Percentiles rank a stretch among this genome's conserved stretches.
These are phyloP conservation scores for Hysterium pulicare DNA, from an alignment of 2,329 filamentous ascomycete species.

Conservation along the genomic window DNA sequence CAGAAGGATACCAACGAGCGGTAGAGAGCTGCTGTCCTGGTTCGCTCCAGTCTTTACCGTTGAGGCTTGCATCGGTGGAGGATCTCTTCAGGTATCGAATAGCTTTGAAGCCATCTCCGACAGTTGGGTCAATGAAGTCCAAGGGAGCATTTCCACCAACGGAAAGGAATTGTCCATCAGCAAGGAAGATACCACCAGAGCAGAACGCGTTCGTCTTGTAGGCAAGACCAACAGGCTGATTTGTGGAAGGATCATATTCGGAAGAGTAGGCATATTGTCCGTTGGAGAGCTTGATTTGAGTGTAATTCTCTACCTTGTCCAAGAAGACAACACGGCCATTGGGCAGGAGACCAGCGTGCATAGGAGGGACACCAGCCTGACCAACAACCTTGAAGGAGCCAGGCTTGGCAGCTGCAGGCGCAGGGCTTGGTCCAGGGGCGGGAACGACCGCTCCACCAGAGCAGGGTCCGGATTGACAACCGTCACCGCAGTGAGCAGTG, in stretches of 20 bases:
- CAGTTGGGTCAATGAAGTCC: conserved; percentile 54
- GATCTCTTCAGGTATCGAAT: conserved; percentile 55
- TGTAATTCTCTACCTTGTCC: conserved; percentile 63
- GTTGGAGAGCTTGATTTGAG: conserved; percentile 52
- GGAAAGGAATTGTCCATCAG: conserved; percentile 54
- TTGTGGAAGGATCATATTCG: conserved; percentile 55
- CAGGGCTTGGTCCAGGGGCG: conserved; percentile 44
- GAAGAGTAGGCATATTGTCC: conserved; percentile 58
- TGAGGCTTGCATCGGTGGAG: conserved; percentile 40
- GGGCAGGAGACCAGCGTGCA: conserved; percentile 59
- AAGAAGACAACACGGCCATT: conserved; percentile 60
- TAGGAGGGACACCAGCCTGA: conserved; percentile 59
- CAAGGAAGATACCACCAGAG: conserved; percentile 57
- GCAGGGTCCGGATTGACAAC: conserved; percentile 54
- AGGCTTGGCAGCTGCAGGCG: conserved; percentile 44
- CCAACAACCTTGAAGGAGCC: conserved; percentile 51
- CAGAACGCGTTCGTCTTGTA: conserved; percentile 62
- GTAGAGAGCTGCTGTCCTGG: conserved; percentile 54
- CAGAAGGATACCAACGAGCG: conserved; percentile 60
- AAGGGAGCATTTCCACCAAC: conserved; percentile 59
- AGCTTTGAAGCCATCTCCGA: conserved; percentile 57
- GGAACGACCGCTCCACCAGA: conserved; percentile 36
- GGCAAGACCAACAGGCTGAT: conserved; percentile 45
- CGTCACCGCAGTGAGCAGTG: conserved; percentile 53
- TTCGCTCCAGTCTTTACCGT: conserved; percentile 54